phyloP scores from a whole-genome alignment of 345 rosid genomes.

The Eucalyptus albens region DNA sequence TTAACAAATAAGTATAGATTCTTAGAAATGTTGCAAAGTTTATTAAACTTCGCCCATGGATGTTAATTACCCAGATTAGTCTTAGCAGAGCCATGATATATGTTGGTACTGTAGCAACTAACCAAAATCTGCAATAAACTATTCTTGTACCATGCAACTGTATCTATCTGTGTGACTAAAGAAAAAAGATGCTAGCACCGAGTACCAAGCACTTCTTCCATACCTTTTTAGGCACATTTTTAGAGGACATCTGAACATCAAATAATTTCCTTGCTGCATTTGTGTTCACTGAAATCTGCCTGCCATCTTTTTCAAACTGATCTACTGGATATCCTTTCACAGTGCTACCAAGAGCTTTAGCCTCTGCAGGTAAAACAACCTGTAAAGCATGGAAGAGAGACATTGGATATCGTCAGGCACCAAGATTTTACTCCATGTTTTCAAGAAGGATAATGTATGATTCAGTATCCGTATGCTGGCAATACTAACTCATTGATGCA shows the following conservation, averaged over 20 bases:
- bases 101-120: neutral
- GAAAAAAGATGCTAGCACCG: neutral
- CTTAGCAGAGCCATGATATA: neutral
- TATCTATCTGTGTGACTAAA: neutral
- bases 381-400: slow-evolving; percentile 4
- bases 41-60: neutral
- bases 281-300: slow-evolving; percentile 94
- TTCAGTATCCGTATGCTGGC: neutral
- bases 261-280: slow-evolving; percentile 92
- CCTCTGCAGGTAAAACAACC: slow-evolving; percentile 98
- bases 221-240: slow-evolving; percentile 95
- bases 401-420: neutral
- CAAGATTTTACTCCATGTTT: neutral
- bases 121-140: neutral
- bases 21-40: neutral
- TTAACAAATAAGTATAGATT: neutral
- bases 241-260: slow-evolving; percentile 94
- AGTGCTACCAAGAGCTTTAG: slow-evolving; percentile 97
- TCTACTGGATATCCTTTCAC: slow-evolving; percentile 93
- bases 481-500: slow-evolving; percentile 87
- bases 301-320: slow-evolving; percentile 96
- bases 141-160: neutral
- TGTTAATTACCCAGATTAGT: neutral
- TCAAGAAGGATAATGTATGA: neutral
- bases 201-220: neutral